phyloP scores from a whole-genome alignment of 768 basidiomycete genomes.

The Leccinum subgranulosum region DNA sequence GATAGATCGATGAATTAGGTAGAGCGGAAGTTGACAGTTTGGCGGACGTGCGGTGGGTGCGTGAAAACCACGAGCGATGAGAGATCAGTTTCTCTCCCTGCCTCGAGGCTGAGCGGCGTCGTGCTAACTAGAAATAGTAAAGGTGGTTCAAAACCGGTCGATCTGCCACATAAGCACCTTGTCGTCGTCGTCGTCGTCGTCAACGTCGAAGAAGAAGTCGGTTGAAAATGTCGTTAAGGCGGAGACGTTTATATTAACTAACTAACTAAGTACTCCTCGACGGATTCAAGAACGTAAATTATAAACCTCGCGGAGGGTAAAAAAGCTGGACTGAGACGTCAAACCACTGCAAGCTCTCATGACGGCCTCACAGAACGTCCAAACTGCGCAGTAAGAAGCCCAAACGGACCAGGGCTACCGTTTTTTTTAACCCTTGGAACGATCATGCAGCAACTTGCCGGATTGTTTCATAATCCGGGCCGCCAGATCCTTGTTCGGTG shows the following conservation, averaged over 20 bases:
- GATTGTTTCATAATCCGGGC: background rate
- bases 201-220: constrained; percentile 13
- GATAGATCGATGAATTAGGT: constrained; percentile 30
- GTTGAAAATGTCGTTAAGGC: constrained; percentile 19
- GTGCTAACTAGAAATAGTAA: constrained; percentile 18
- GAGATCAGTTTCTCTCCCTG: constrained; percentile 20
- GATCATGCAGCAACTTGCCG: background rate
- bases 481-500: background rate
- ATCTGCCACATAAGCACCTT: constrained; percentile 1
- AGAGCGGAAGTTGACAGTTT: constrained; percentile 29
- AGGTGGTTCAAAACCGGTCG: constrained; percentile 14
- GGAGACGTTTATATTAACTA: constrained; percentile 13
- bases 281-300: background rate
- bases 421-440: background rate
- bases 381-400: constrained; percentile 11
- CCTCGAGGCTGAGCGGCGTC: constrained; percentile 29
- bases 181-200: constrained; percentile 1
- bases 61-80: constrained; percentile 34
- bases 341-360: constrained; percentile 1
- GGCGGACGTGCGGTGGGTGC: constrained; percentile 33
- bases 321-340: constrained; percentile 10
- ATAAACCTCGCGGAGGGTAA: background rate
- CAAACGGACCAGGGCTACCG: background rate
- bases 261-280: background rate
- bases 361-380: background rate